Base-by-base conservation (phyloP, 371 early-diverging fungal genomes). In the Chytridium lagenaria region DNA sequence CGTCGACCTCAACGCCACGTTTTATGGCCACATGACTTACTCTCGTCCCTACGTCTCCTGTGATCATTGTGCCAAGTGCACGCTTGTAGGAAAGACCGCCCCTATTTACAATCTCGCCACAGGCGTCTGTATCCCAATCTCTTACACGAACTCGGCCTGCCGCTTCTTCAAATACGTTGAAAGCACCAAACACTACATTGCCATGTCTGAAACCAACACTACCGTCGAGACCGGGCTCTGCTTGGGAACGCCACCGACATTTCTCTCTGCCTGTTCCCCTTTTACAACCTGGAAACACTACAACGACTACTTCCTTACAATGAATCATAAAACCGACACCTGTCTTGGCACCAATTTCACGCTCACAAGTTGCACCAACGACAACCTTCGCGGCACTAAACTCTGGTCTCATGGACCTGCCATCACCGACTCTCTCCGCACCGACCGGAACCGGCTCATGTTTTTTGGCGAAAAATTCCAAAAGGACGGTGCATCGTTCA, bases 311-410 rank as follows among this genome's bases (percentile, higher is more conserved):
- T 30, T 57, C 26, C 57, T 57, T 5, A 57, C 57, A 5, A 5
- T 57, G 57, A 30, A n/a, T 10, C n/a, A 57, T 23, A 10, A n/a
- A 23, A 30, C 7, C 12, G 31, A 57, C 57, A 10, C 31, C 7
- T 57, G 57, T 30, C 57, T 57, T 10, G 57, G 57, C 57, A n/a
- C 57, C 26, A 30, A n/a, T 23, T n/a, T n/a, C 26, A 57, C 57
- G 12, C 5, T 57, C 5, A 30, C 31, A 10, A 30, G 26, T 10
- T 57, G 57, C 57, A 30, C 10, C 26, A 23, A 10, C 12, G 57
- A 30, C 26, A 26, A 26, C 26, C 26, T 57, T 5, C 7, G 57
- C 5, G 57, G n/a, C 57, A 30, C n/a, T 23, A 57, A 57, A 23
- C 57, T 57, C 57, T 57, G 57, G 57, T 57, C 57, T n/a, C 31